Conservation (phyloP, 2,329 filamentous ascomycete genomes). For the Sporothrix humicola region DNA sequence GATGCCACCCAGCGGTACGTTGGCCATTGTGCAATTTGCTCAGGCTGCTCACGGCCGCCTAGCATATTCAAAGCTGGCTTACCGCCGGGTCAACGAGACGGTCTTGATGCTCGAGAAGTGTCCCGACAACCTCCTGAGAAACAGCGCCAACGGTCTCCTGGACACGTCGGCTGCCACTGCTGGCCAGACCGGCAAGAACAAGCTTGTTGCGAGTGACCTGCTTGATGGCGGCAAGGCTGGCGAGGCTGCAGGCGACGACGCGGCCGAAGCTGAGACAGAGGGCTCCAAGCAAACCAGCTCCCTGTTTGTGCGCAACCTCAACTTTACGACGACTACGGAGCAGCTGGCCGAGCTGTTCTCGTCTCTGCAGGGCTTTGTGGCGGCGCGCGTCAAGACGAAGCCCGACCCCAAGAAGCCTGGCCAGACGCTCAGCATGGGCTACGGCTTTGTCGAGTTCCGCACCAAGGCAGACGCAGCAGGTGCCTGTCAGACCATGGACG, state of each 20-base stretch:
- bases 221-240: slow-evolving; percentile 22
- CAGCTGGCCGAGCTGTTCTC: slow-evolving; percentile 78
- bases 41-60: slow-evolving; percentile 79
- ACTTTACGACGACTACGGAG: slow-evolving; percentile 83
- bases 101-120: slow-evolving; percentile 94
- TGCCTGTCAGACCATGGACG: slow-evolving; percentile 85
- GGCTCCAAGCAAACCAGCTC: slow-evolving; percentile 67
- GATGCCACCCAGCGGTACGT: slow-evolving; percentile 91
- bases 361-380: slow-evolving; percentile 84
- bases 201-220: slow-evolving; percentile 36
- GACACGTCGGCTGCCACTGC: neutral
- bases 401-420: slow-evolving; percentile 88
- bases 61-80: slow-evolving; percentile 84
- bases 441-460: slow-evolving; percentile 90
- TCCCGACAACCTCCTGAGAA: slow-evolving; percentile 76
- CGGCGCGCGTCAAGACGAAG: slow-evolving; percentile 90
- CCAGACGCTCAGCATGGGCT: slow-evolving; percentile 93
- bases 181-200: slow-evolving; percentile 30
- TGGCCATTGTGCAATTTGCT: slow-evolving; percentile 89
- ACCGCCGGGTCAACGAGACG: slow-evolving; percentile 88
- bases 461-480: slow-evolving; percentile 78
- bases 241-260: neutral
- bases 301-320: slow-evolving; percentile 91
- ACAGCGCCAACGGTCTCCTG: slow-evolving; percentile 39
- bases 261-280: neutral